Evolutionary conservation across 208 protist genomes (phyloP), one percentile per base, ranked within the genome.

Genomic region (Entamoeba histolytica): DNA sequence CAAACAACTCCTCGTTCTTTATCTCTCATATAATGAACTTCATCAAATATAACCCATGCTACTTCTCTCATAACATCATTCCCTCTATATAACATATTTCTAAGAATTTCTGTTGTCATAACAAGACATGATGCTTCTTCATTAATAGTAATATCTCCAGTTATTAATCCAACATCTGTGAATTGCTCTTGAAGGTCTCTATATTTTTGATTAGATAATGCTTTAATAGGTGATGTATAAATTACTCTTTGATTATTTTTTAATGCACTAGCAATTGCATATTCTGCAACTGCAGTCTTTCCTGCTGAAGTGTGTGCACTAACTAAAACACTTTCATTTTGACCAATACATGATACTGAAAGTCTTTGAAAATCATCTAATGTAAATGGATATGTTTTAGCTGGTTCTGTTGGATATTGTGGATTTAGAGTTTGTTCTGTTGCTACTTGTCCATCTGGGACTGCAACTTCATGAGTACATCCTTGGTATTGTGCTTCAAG

Each of bases 201-300:
- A 95, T 98, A 99, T 95, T 99, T 99, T 95, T 99, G 99, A 95
- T 99, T 99, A 49, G 97, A 98, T 0, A 99, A 96, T 0, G 99
- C 99, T 94, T 99, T 99, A 95, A 99, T 99, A 49, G 99, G 99
- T 6, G 98, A 99, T 52, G 99, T 99, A 96, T 99, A 99, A 91
- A 99, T 98, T 28, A 99, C 98, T 17, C 98, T 15, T 91, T 98
- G 96, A 78, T 95, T 94, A 78, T 97, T 95, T 28, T 94, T 93
- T 23, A 95, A 49, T n/a, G 95, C 49, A 3, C 97, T 49, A 47
- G 97, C 97, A 94, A 98, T 98, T 15, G 97, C 97, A 94, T 98
- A 98, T 95, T 98, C 97, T 15, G 99, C 99, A 44, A 99, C 98
- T 5, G 99, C 99, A 14, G 99, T 99, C 96, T 99, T 99, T 93